Evolutionary conservation across 768 basidiomycete species (phyloP).

Genomic region (Tricholoma sp.): DNA sequence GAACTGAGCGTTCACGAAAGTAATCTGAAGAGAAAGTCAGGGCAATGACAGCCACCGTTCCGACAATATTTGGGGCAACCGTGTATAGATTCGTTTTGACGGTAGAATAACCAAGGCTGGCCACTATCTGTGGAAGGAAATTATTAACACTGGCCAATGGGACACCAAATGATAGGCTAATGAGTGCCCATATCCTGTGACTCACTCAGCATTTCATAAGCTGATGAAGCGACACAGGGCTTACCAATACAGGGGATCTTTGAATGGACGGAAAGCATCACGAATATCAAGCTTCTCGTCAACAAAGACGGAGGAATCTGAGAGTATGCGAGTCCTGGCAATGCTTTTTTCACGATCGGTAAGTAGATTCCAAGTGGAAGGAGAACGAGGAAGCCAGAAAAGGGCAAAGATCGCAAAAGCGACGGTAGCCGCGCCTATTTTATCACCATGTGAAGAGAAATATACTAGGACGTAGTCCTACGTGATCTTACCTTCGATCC

Average conservation of each 20-base stretch:
- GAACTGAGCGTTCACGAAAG: constrained; percentile 46
- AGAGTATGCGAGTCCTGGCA: constrained; percentile 36
- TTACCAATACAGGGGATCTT: constrained; percentile 40
- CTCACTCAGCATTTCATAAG: neutral
- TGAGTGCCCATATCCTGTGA: constrained; percentile 38
- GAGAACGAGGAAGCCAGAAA: constrained; percentile 41
- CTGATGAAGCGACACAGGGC: neutral
- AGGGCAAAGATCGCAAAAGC: constrained; percentile 40
- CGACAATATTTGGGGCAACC: constrained; percentile 47
- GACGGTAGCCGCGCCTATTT: constrained; percentile 34
- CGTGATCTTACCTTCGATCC: constrained; percentile 40
- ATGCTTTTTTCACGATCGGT: constrained; percentile 34
- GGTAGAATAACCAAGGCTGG: constrained; percentile 39
- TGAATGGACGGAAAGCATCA: constrained; percentile 41
- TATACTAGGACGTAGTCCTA: neutral
- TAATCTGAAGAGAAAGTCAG: constrained; percentile 48
- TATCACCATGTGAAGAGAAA: neutral
- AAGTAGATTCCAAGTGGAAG: constrained; percentile 36
- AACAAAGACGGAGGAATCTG: constrained; percentile 39
- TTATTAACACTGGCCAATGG: constrained; percentile 49
- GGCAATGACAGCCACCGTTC: constrained; percentile 39
- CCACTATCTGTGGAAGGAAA: constrained; percentile 46
- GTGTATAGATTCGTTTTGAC: constrained; percentile 50
- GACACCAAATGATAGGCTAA: constrained; percentile 42
- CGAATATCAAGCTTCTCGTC: constrained; percentile 36